Evolutionary conservation across 2,329 filamentous ascomycete species (phyloP).

Genomic region (Penicillium sp.): DNA sequence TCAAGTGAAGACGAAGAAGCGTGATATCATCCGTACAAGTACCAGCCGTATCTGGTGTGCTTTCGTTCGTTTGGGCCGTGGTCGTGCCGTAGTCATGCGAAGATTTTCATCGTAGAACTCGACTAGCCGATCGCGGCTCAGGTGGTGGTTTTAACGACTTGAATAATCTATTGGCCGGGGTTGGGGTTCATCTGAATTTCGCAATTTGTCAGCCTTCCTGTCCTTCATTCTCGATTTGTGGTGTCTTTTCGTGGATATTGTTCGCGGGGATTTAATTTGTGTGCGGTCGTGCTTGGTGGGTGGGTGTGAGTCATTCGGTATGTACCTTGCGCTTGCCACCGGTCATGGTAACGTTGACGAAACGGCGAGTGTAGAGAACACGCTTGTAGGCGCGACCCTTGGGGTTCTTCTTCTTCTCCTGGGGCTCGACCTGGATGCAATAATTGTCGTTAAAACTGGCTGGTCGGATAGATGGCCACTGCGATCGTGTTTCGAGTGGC

Average conservation of each 20-base stretch:
- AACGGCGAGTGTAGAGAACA: slow-evolving; percentile 92
- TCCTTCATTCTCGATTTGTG: slow-evolving; percentile 10
- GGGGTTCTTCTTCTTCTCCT: slow-evolving; percentile 91
- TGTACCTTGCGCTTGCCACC: slow-evolving; percentile 96
- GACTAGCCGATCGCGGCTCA: slow-evolving; percentile 24
- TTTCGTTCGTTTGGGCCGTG: slow-evolving; percentile 27
- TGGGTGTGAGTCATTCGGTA: slow-evolving; percentile 18
- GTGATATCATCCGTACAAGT: slow-evolving; percentile 34
- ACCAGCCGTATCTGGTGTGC: slow-evolving; percentile 28
- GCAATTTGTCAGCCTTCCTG: slow-evolving; percentile 17
- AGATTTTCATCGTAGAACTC: slow-evolving; percentile 25
- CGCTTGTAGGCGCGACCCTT: slow-evolving; percentile 98
- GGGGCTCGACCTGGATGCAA: slow-evolving; percentile 29
- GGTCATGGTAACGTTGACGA: slow-evolving; percentile 96
- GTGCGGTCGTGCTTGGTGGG: slow-evolving; percentile 26
- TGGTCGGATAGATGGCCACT: slow-evolving; percentile 7
- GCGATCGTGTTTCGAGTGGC: slow-evolving; percentile 16
- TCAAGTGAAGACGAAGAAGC: slow-evolving; percentile 30
- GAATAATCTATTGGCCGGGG: slow-evolving; percentile 63
- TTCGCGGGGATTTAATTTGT: neutral
- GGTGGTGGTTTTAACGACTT: slow-evolving; percentile 23
- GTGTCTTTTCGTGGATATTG: slow-evolving; percentile 8
- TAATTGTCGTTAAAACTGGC: slow-evolving; percentile 22
- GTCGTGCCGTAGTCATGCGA: slow-evolving; percentile 22
- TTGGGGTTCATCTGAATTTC: slow-evolving; percentile 76